These are phyloP conservation scores for Yamadazyma insecticola DNA, from an alignment of 805 yeast species.

Conservation along the genomic window DNA sequence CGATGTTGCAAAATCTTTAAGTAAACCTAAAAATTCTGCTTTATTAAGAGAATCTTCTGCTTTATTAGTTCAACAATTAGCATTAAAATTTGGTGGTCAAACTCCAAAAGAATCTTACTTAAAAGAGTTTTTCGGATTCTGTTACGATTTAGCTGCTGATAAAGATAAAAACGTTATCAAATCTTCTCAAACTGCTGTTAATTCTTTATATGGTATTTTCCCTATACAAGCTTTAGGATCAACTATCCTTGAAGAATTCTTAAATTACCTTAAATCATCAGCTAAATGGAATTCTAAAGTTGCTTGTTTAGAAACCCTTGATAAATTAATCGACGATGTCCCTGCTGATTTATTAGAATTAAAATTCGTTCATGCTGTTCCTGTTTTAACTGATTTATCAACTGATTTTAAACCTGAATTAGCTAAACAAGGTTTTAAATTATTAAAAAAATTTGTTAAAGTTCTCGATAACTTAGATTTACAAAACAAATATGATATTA, in stretches of 20 bases:
- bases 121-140: conserved; percentile 54
- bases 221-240: conserved; percentile 77
- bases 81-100: conserved; percentile 57
- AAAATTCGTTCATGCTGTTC: conserved; percentile 73
- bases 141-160: conserved; percentile 74
- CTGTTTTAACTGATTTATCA: conserved; percentile 81
- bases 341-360: conserved; percentile 84
- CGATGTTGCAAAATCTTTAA: conserved; percentile 59
- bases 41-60: conserved; percentile 74
- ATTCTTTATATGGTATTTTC: conserved; percentile 61
- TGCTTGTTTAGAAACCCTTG: conserved; percentile 71
- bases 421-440: conserved; percentile 74
- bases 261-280: conserved; percentile 65
- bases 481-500: conserved; percentile 73
- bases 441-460: conserved; percentile 66
- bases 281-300: conserved; percentile 93
- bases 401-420: conserved; percentile 97
- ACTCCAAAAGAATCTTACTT: conserved; percentile 76
- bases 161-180: conserved; percentile 84
- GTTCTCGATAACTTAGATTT: conserved; percentile 91
- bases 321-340: conserved; percentile 68
- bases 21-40: conserved; percentile 70
- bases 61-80: conserved; percentile 54
- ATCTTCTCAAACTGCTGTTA: conserved; percentile 78
- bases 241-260: conserved; percentile 57